These are phyloP conservation scores for Funneliformis geosporum DNA, from an alignment of 192 early-diverging fungal species.

Conservation along the genomic window DNA sequence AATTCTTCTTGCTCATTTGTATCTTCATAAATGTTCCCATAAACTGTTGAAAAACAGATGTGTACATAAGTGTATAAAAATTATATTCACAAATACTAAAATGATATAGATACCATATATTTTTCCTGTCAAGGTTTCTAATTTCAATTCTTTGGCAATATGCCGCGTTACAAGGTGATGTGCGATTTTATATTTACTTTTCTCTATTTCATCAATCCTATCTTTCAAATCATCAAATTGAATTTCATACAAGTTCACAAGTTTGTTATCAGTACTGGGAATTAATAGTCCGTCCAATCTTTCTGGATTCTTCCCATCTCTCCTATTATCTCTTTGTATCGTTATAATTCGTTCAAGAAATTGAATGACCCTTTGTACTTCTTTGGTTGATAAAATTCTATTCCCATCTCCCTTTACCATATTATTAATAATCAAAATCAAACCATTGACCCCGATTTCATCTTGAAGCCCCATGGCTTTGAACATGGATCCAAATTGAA, in stretches of 20 bases:
- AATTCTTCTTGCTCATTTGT: background rate
- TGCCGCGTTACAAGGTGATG: background rate
- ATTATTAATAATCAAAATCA: background rate
- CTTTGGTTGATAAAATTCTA: background rate
- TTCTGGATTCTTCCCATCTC: background rate
- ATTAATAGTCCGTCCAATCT: background rate
- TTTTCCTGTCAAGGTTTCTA: background rate
- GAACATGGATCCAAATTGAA: background rate
- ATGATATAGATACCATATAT: background rate
- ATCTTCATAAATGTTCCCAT: background rate
- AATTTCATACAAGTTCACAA: background rate
- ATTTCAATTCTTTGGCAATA: background rate
- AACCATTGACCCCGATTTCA: background rate
- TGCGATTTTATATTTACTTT: background rate
- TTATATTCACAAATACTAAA: background rate
- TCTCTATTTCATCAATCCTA: background rate
- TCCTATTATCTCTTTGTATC: background rate
- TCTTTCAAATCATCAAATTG: background rate
- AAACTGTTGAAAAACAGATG: background rate
- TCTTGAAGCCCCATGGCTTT: background rate
- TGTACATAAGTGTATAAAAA: background rate
- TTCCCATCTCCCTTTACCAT: background rate
- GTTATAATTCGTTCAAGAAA: background rate
- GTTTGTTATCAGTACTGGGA: background rate
- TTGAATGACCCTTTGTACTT: background rate